These are phyloP conservation scores for Alternaria sp. DNA, from an alignment of 2,329 filamentous ascomycete species.

Conservation along the genomic window DNA sequence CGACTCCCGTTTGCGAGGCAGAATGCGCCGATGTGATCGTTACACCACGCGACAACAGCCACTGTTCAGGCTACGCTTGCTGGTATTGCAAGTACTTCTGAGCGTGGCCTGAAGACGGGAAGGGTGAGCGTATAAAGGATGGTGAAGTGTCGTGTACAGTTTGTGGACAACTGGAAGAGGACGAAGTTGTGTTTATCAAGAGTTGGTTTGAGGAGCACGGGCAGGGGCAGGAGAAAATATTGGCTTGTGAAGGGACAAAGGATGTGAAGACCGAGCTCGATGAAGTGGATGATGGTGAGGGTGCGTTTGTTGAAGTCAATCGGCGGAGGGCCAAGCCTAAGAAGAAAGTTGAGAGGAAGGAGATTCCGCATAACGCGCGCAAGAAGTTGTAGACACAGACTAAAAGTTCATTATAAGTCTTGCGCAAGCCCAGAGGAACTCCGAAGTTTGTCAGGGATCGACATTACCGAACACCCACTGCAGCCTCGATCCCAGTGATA, in stretches of 20 bases:
- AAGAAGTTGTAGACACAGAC: not conserved
- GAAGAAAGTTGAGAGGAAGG: no score
- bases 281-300: not conserved
- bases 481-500: not conserved
- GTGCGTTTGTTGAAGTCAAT: not conserved
- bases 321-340: not conserved
- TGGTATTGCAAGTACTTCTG: slow-evolving; percentile 5
- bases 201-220: not conserved
- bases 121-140: not conserved
- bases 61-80: not conserved
- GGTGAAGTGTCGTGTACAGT: not conserved
- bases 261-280: not conserved
- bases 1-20: not conserved
- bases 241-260: not conserved
- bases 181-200: not conserved
- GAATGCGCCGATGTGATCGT: not conserved
- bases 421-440: not conserved
- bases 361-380: not conserved
- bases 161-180: not conserved
- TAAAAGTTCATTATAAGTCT: not conserved
- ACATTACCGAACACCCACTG: not conserved
- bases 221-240: not conserved
- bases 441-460: not conserved
- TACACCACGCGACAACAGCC: not conserved
- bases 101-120: not conserved